Conservation (phyloP, 1,284 basidiomycete genomes). For the Entoloma clypeatum region DNA sequence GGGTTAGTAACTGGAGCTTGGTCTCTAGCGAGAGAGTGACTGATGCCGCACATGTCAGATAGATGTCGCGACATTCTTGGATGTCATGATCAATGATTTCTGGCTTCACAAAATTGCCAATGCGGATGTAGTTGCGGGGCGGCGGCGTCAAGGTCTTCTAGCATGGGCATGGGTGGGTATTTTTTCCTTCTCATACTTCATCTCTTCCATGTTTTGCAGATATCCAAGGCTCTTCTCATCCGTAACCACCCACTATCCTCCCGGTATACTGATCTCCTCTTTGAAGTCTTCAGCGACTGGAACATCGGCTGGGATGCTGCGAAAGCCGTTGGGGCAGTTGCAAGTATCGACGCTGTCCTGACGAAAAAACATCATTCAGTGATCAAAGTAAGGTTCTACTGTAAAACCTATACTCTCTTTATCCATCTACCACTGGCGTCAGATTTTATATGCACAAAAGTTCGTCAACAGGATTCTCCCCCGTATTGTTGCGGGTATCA, state of each 20-base stretch:
- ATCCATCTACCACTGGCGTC: slow-evolving; percentile 5
- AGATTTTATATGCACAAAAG: slow-evolving; percentile 87
- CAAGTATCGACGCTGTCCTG: slow-evolving; percentile 55
- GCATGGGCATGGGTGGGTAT: slow-evolving; percentile 69
- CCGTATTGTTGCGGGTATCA: slow-evolving; percentile 64
- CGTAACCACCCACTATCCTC: slow-evolving; percentile 61
- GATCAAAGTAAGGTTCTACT: slow-evolving; percentile 53
- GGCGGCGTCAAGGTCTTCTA: slow-evolving; percentile 51
- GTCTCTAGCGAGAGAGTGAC: not conserved
- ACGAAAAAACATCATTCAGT: slow-evolving; percentile 76
- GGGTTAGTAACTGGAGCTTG: slow-evolving; percentile 41
- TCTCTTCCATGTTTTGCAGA: slow-evolving; percentile 37
- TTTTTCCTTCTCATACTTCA: slow-evolving; percentile 7
- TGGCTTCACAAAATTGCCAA: slow-evolving; percentile 46
- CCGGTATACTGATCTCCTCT: slow-evolving; percentile 58
- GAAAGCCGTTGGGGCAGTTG: slow-evolving; percentile 65
- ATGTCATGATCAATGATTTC: slow-evolving; percentile 38
- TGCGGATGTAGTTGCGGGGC: slow-evolving; percentile 25
- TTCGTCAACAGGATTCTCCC: slow-evolving; percentile 77
- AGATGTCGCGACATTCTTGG: slow-evolving; percentile 51
- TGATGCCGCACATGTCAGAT: not conserved
- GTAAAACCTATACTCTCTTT: slow-evolving; percentile 1
- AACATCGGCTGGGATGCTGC: slow-evolving; percentile 67
- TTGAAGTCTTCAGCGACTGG: slow-evolving; percentile 65
- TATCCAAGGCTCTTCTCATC: slow-evolving; percentile 76